Percentiles rank a stretch among this genome's conserved stretches.
Evolutionary conservation across 2,329 filamentous ascomycete species (phyloP).

Genomic region (Fusarium siculi): DNA sequence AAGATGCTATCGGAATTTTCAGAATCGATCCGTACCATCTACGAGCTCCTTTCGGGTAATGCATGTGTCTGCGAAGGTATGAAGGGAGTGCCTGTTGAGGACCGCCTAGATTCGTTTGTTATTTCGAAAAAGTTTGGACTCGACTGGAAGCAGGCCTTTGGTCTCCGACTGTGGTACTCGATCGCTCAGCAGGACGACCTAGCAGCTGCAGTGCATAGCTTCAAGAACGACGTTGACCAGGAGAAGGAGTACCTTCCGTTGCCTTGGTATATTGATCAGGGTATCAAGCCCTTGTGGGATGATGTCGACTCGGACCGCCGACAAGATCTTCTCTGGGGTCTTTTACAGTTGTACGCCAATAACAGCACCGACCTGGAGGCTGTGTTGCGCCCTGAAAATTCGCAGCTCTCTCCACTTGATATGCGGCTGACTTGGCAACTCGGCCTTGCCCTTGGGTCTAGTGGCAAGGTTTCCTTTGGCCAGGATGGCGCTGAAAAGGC

Average conservation of each 20-base stretch:
- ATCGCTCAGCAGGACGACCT: slow-evolving; percentile 75
- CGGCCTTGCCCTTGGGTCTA: slow-evolving; percentile 70
- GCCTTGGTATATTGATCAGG: slow-evolving; percentile 76
- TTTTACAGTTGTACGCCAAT: slow-evolving; percentile 83
- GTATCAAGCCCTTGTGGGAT: slow-evolving; percentile 67
- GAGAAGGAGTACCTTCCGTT: slow-evolving; percentile 77
- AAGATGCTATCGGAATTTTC: slow-evolving; percentile 89
- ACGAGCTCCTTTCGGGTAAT: slow-evolving; percentile 89
- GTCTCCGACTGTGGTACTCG: slow-evolving; percentile 89
- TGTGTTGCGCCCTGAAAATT: slow-evolving; percentile 79
- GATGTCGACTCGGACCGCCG: slow-evolving; percentile 67
- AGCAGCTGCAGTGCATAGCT: slow-evolving; percentile 76
- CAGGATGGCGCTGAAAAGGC: slow-evolving; percentile 67
- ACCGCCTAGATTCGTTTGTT: slow-evolving; percentile 81
- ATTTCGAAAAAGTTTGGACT: slow-evolving; percentile 86
- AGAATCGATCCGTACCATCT: slow-evolving; percentile 84
- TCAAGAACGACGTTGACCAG: slow-evolving; percentile 76
- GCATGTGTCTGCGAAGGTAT: slow-evolving; percentile 85
- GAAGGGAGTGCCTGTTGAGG: slow-evolving; percentile 77
- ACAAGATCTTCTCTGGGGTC: slow-evolving; percentile 86
- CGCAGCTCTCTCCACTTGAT: slow-evolving; percentile 78
- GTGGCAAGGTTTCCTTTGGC: slow-evolving; percentile 63
- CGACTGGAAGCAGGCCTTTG: slow-evolving; percentile 94
- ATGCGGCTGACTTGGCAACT: slow-evolving; percentile 87
- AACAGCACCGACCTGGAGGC: slow-evolving; percentile 69